Conservation (phyloP, 2,329 filamentous ascomycete species). For the Arthroderma sp. region DNA sequence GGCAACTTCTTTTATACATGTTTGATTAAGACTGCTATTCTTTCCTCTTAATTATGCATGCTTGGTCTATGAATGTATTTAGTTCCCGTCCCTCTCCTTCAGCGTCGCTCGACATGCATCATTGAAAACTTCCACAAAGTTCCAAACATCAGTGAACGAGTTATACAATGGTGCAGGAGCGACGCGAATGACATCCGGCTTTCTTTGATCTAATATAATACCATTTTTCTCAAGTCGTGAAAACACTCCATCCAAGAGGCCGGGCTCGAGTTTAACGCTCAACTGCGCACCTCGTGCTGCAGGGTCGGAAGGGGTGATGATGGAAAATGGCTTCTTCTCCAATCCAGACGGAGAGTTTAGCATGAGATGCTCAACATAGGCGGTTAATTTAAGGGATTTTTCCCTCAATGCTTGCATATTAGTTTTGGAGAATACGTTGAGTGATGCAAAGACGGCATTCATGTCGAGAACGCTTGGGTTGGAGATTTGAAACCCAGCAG, state of each 20-base stretch:
- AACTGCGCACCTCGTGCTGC: slow-evolving; percentile 63
- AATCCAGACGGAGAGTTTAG: slow-evolving; percentile 16
- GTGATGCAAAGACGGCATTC: slow-evolving; percentile 56
- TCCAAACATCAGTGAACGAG: slow-evolving; percentile 58
- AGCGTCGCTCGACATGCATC: slow-evolving; percentile 31
- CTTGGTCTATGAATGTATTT: neutral
- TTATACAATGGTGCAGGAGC: slow-evolving; percentile 80
- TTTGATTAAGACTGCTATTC: no score
- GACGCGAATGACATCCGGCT: slow-evolving; percentile 71
- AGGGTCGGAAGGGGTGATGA: slow-evolving; percentile 59
- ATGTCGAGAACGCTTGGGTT: slow-evolving; percentile 73
- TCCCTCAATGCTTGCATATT: slow-evolving; percentile 54
- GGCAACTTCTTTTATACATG: no score
- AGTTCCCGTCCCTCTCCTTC: neutral
- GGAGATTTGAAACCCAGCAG: slow-evolving; percentile 69
- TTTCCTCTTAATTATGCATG: no score
- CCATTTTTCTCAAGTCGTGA: slow-evolving; percentile 51
- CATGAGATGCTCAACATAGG: slow-evolving; percentile 61
- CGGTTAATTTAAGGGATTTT: slow-evolving; percentile 61
- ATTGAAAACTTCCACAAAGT: slow-evolving; percentile 44
- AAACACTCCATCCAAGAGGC: slow-evolving; percentile 56
- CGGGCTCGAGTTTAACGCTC: slow-evolving; percentile 55
- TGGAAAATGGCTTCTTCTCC: slow-evolving; percentile 36
- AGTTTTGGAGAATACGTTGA: slow-evolving; percentile 62
- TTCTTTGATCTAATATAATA: slow-evolving; percentile 69